A percentile compares a stretch with the other conserved stretches of the same genome.
phyloP scores from a whole-genome alignment of 2,329 filamentous ascomycete genomes.

The Xylaria digitata region DNA sequence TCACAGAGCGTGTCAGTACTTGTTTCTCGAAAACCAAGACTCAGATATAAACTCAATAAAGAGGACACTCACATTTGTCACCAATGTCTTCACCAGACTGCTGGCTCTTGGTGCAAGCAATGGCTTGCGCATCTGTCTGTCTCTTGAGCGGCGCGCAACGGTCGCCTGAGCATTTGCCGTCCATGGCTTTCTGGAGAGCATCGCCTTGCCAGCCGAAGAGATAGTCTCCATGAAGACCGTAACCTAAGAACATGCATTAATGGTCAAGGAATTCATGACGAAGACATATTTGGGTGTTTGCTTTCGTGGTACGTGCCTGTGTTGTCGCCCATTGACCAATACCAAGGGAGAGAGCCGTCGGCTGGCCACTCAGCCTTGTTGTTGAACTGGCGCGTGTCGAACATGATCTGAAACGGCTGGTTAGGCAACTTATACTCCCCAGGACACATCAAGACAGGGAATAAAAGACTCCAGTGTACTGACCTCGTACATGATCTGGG shows the following conservation, averaged over 20 bases:
- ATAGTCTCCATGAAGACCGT: slow-evolving; percentile 54
- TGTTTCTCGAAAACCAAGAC: not conserved
- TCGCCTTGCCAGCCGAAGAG: slow-evolving; percentile 55
- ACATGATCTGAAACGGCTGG: slow-evolving; percentile 48
- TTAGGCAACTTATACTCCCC: too few relatives aligned
- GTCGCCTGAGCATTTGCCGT: slow-evolving; percentile 51
- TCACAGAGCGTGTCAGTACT: slow-evolving; percentile 20
- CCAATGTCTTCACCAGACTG: slow-evolving; percentile 44
- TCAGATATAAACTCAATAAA: not conserved
- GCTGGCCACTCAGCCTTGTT: slow-evolving; percentile 51
- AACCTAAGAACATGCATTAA: slow-evolving; percentile 39
- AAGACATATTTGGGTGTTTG: too few relatives aligned
- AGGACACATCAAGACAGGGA: too few relatives aligned
- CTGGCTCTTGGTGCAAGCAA: slow-evolving; percentile 48
- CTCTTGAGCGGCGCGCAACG: slow-evolving; percentile 48
- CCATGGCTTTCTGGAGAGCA: slow-evolving; percentile 52
- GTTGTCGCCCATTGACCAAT: slow-evolving; percentile 50
- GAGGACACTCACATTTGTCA: slow-evolving; percentile 39
- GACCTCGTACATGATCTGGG: slow-evolving; percentile 56
- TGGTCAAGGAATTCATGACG: too few relatives aligned
- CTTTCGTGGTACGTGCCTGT: slow-evolving; percentile 35
- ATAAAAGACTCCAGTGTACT: too few relatives aligned
- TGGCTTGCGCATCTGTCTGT: slow-evolving; percentile 48
- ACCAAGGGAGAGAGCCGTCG: slow-evolving; percentile 50
- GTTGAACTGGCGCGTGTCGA: slow-evolving; percentile 52